Percentiles rank a stretch among this genome's conserved stretches.
phyloP scores from a whole-genome alignment of 2,329 filamentous ascomycete genomes.

The Dactylellina haptotyla region DNA sequence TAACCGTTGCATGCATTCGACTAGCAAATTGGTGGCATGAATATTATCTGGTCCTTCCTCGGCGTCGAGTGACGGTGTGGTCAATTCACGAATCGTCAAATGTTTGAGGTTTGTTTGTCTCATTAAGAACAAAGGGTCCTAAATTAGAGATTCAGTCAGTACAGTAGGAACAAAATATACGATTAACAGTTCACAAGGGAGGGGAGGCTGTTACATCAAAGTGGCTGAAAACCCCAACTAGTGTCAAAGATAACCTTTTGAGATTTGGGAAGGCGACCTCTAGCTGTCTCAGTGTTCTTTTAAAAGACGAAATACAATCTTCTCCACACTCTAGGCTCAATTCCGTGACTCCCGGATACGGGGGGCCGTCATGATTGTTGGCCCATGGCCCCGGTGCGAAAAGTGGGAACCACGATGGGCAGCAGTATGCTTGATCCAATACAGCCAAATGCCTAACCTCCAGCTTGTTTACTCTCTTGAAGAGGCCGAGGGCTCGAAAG shows the following conservation, averaged over 20 bases:
- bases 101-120: neutral
- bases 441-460: neutral
- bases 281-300: neutral
- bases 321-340: neutral
- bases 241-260: neutral
- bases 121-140: neutral
- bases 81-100: constrained; percentile 8
- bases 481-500: neutral
- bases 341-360: neutral
- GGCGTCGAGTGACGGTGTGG: neutral
- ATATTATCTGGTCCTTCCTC: constrained; percentile 32
- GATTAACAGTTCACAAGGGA: neutral
- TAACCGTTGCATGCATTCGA: constrained; percentile 27
- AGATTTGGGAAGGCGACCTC: neutral
- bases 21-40: constrained; percentile 11
- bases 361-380: no score
- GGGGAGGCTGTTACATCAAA: neutral
- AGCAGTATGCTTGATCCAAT: neutral
- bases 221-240: constrained; percentile 2
- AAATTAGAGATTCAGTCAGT: neutral
- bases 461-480: neutral
- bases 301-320: neutral
- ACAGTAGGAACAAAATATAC: neutral
- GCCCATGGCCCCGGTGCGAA: neutral
- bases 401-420: neutral